A percentile compares a stretch with the other conserved stretches of the same genome.
phyloP scores from a whole-genome alignment of 2,329 filamentous ascomycete genomes.

The Epicoccum nigrum region DNA sequence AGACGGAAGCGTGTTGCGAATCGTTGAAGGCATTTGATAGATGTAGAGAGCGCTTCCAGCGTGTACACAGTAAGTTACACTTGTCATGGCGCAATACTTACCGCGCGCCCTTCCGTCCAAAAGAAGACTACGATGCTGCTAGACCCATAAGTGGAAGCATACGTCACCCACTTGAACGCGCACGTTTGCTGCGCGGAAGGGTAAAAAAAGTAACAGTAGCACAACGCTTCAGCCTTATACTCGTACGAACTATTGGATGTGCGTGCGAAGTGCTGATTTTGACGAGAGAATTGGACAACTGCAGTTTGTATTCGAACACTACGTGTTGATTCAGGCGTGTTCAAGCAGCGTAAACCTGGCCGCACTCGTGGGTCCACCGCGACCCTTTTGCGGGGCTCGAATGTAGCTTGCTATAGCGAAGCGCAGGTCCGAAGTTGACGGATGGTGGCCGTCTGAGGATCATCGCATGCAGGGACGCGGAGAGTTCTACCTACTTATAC shows the following conservation, averaged over 20 bases:
- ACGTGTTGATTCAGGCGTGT: constrained; percentile 2
- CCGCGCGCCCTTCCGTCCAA: constrained; percentile 7
- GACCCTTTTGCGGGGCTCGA: constrained; percentile 13
- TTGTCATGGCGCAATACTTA: constrained; percentile 12
- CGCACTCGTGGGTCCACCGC: constrained; percentile 6
- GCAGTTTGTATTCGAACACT: not conserved
- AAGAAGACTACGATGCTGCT: constrained; percentile 6
- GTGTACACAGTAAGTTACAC: not conserved
- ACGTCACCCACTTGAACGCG: constrained; percentile 12
- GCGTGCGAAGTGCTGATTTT: constrained; percentile 4
- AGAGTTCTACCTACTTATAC: constrained; percentile 6
- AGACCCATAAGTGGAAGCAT: constrained; percentile 10
- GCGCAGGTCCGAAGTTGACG: constrained; percentile 16
- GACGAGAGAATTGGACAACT: not conserved
- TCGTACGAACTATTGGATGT: constrained; percentile 16
- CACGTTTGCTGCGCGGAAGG: constrained; percentile 1
- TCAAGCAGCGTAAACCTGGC: constrained; percentile 3
- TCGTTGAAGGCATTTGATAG: constrained; percentile 1
- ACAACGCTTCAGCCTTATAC: constrained; percentile 11
- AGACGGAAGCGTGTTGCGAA: constrained; percentile 1
- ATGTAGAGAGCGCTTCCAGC: not conserved
- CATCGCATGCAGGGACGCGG: constrained; percentile 3
- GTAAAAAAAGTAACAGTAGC: constrained; percentile 19
- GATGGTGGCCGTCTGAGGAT: constrained; percentile 6
- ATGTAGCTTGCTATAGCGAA: constrained; percentile 14